phyloP scores from a whole-genome alignment of 2,329 filamentous ascomycete genomes.

The Scytalidium sp. region DNA sequence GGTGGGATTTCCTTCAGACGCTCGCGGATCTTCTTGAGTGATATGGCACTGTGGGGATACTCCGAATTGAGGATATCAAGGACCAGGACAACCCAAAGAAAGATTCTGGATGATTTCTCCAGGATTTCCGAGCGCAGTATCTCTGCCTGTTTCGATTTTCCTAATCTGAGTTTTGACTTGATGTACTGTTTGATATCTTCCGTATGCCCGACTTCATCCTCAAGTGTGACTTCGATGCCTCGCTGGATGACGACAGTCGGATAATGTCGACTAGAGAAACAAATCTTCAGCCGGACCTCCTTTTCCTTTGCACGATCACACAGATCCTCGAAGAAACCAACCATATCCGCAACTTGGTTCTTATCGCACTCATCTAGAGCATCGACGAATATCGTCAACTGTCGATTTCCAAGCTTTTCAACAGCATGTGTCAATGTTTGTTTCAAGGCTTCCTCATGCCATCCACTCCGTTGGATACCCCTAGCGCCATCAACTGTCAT shows the following conservation, averaged over 20 bases:
- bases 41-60: constrained; percentile 26
- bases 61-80: constrained; percentile 41
- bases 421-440: constrained; percentile 18
- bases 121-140: constrained; percentile 9
- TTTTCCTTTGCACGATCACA: constrained; percentile 9
- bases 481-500: constrained; percentile 19
- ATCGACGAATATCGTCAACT: constrained; percentile 32
- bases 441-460: constrained; percentile 26
- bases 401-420: constrained; percentile 18
- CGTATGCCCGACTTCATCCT: constrained; percentile 17
- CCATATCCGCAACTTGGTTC: constrained; percentile 26
- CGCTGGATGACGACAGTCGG: constrained; percentile 18
- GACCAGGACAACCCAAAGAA: constrained; percentile 18
- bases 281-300: constrained; percentile 11
- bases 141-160: constrained; percentile 8
- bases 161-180: constrained; percentile 13
- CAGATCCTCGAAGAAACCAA: constrained; percentile 25
- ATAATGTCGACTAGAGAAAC: constrained; percentile 27
- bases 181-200: constrained; percentile 21
- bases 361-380: constrained; percentile 34
- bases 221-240: constrained; percentile 15
- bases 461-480: constrained; percentile 18
- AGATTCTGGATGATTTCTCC: constrained; percentile 11
- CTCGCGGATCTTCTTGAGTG: constrained; percentile 31
- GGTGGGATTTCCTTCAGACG: constrained; percentile 45